phyloP scores from a whole-genome alignment of 2,329 filamentous ascomycete genomes.

The Septoria linicola region DNA sequence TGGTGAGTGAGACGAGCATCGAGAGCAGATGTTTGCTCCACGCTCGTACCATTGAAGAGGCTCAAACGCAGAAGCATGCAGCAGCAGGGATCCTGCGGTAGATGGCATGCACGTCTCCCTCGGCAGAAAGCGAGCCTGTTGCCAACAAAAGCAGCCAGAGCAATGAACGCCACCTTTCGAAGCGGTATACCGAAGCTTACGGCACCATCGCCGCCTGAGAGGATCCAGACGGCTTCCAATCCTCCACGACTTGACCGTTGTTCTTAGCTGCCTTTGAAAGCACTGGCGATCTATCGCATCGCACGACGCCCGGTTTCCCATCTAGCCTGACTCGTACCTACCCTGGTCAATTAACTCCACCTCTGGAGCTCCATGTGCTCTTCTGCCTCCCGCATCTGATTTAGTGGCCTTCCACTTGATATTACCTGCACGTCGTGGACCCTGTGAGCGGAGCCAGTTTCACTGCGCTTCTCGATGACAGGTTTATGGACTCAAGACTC shows the following conservation, averaged over 20 bases:
- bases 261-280: constrained; percentile 12
- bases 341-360: constrained; percentile 7
- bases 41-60: neutral
- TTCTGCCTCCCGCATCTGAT: constrained; percentile 12
- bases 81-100: neutral
- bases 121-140: neutral
- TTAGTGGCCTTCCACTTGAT: constrained; percentile 15
- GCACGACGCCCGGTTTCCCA: constrained; percentile 3
- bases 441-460: constrained; percentile 7
- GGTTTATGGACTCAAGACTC: neutral
- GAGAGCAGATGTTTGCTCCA: too few species aligned
- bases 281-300: constrained; percentile 16
- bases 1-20: too few species aligned
- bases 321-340: constrained; percentile 15
- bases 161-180: constrained; percentile 1
- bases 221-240: neutral
- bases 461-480: neutral
- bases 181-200: neutral
- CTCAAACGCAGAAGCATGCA: neutral
- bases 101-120: neutral
- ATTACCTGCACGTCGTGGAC: constrained; percentile 11
- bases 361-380: constrained; percentile 5
- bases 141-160: neutral
- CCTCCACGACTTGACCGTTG: constrained; percentile 13
- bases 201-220: constrained; percentile 10